Evolutionary conservation across 2,329 filamentous ascomycete genomes (phyloP), one percentile per base, ranked within the genome.

Genomic region (Botrytis deweyae): DNA sequence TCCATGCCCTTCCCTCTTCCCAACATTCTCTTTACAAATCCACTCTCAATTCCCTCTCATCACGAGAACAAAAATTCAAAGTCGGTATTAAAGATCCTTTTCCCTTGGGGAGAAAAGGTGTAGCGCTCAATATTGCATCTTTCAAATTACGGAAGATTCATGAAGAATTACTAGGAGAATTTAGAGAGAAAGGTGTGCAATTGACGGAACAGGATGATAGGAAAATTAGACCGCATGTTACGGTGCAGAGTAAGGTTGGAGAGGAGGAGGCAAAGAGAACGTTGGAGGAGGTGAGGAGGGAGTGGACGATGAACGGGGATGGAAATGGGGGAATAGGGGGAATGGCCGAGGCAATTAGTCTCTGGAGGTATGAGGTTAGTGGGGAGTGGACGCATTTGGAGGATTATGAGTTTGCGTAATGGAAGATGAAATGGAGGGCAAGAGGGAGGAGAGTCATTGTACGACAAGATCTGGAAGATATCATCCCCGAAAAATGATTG

Each of bases 321-420:
- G 52, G n/a, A 6, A 18, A 29, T 29, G 52, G 14, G 5, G 73
- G 65, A 10, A 20, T 36, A n/a, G 64, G 58, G n/a, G 73, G 70
- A 3, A 44, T 44, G 36, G 73, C 64, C 36, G 70, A 74, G 59
- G 71, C 64, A 33, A 38, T 74, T 5, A 61, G 20, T 64, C 44
- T 74, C 40, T 74, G 70, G 73, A 67, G 64, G 69, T 74, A 74
- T 70, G 73, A 74, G 64, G 64, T 72, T 62, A 63, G 69, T 38
- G 73, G 73, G 6, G 42, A 72, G 46, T 74, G 73, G 73, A 74
- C 69, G 10, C 69, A 66, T 44, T 46, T 74, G 52, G 65, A 71
- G 42, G 73, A 74, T 42, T 74, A 72, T 67, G 12, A 44, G 36
- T 72, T 74, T 49, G 20, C 18, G 10, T 52, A 25, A 67, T 61